A percentile compares a stretch with the other conserved stretches of the same genome.
Evolutionary conservation across 768 basidiomycete species (phyloP).

Genomic region (Bullera alba): DNA sequence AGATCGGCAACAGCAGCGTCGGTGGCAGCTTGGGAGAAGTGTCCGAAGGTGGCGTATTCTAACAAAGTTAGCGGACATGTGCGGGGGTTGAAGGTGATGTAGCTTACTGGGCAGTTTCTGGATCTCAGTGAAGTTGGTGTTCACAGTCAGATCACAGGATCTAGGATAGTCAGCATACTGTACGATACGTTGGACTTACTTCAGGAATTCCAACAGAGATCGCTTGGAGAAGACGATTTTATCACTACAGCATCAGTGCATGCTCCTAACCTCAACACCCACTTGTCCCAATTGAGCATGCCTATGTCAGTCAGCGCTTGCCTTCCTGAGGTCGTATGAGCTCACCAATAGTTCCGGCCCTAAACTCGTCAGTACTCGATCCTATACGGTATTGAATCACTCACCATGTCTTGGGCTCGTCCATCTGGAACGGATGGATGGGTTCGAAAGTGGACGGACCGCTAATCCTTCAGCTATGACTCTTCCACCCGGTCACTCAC

Average conservation of each 20-base stretch:
- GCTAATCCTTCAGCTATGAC: background rate
- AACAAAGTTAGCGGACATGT: background rate
- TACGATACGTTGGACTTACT: slow-evolving; percentile 22
- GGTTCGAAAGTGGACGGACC: slow-evolving; percentile 38
- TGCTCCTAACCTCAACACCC: slow-evolving; percentile 1
- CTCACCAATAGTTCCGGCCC: slow-evolving; percentile 38
- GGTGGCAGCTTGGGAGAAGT: slow-evolving; percentile 40
- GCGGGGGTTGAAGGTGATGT: background rate
- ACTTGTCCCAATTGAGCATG: slow-evolving; percentile 46
- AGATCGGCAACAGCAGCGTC: slow-evolving; percentile 45
- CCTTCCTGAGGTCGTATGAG: background rate
- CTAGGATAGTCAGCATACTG: slow-evolving; percentile 4
- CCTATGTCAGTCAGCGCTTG: slow-evolving; percentile 14
- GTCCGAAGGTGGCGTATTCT: slow-evolving; percentile 46
- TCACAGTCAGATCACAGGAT: slow-evolving; percentile 33
- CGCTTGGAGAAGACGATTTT: slow-evolving; percentile 46
- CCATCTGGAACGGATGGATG: slow-evolving; percentile 45
- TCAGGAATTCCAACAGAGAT: slow-evolving; percentile 45
- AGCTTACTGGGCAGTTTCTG: slow-evolving; percentile 43
- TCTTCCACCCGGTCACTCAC: background rate
- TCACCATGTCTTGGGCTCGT: slow-evolving; percentile 39
- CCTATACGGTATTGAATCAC: background rate
- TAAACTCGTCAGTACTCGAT: background rate
- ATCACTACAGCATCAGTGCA: slow-evolving; percentile 18
- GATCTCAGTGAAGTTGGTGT: slow-evolving; percentile 42